phyloP scores from a whole-genome alignment of 2,329 filamentous ascomycete species.

The Fusarium heterosporum region DNA sequence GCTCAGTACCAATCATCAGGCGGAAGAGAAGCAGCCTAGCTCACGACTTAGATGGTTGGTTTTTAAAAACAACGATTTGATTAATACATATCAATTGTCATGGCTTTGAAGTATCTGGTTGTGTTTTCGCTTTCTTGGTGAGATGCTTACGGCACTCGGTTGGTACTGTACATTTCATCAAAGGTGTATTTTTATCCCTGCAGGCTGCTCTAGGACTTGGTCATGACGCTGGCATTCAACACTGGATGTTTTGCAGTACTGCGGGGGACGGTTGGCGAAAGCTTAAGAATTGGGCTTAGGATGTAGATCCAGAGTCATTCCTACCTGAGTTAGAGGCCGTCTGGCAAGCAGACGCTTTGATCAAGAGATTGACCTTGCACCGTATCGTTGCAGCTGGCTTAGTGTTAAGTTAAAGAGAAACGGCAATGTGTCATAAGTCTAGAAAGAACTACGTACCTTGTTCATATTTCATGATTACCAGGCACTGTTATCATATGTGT shows the following conservation, averaged over 20 bases:
- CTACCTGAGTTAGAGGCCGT: constrained; percentile 6
- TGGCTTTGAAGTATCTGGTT: not conserved
- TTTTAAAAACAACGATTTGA: constrained; percentile 10
- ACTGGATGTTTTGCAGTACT: not conserved
- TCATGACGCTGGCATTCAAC: not conserved
- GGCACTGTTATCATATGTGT: not conserved
- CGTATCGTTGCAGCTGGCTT: not conserved
- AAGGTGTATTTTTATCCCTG: not conserved
- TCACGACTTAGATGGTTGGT: constrained; percentile 5
- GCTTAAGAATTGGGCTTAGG: not conserved
- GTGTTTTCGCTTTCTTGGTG: not conserved
- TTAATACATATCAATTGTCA: not conserved
- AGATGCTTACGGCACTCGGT: not conserved
- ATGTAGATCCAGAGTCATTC: not conserved
- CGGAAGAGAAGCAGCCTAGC: not conserved
- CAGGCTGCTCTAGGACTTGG: not conserved
- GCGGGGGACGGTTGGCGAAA: not conserved
- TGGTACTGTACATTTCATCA: not conserved
- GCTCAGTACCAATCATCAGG: constrained; percentile 34
- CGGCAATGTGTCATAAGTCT: not conserved
- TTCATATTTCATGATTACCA: not conserved
- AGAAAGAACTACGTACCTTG: not conserved
- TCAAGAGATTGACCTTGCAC: not conserved
- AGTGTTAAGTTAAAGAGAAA: constrained; percentile 6
- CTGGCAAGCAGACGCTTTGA: constrained; percentile 6